A percentile compares a stretch with the other conserved stretches of the same genome.
phyloP scores from a whole-genome alignment of 2,329 filamentous ascomycete species.

The Chalaropsis thielavioides region DNA sequence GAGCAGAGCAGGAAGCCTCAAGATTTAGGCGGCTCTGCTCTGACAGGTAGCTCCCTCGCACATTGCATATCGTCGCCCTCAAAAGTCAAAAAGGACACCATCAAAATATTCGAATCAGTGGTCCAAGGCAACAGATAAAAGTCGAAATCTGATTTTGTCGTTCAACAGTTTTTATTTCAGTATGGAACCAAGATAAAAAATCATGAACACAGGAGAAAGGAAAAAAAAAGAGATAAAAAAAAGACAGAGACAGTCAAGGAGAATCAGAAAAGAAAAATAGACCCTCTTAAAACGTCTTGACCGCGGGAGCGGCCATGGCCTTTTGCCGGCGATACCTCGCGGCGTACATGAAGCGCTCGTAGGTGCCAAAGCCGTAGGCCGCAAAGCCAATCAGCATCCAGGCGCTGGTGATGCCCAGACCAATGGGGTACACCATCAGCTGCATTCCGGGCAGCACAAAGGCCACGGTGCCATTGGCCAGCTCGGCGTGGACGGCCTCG shows the following conservation, averaged over 20 bases:
- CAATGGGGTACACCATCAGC: conserved; percentile 55
- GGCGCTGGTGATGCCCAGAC: conserved; percentile 48
- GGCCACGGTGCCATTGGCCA: conserved; percentile 40
- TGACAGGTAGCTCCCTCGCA: neutral
- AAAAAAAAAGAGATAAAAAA: too few species aligned
- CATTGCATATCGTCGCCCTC: neutral
- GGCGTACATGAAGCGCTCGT: conserved; percentile 50
- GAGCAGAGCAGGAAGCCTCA: neutral
- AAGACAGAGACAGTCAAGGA: neutral
- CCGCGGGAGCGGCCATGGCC: neutral
- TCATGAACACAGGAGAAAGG: neutral
- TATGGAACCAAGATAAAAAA: neutral
- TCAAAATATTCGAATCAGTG: neutral
- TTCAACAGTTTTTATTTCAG: neutral
- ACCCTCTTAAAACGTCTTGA: conserved; percentile 15
- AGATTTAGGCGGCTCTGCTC: neutral
- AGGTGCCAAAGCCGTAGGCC: conserved; percentile 50
- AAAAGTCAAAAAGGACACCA: neutral
- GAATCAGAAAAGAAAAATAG: neutral
- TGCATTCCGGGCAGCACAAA: conserved; percentile 56
- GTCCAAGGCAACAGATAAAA: neutral
- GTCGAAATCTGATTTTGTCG: neutral
- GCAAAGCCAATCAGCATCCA: conserved; percentile 46
- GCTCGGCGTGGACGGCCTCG: conserved; percentile 30
- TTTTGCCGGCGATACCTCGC: conserved; percentile 36